Percentiles rank a stretch among this genome's conserved stretches.
Evolutionary conservation across 139 green algal species (phyloP).

Genomic region (Chlorella vulgaris): DNA sequence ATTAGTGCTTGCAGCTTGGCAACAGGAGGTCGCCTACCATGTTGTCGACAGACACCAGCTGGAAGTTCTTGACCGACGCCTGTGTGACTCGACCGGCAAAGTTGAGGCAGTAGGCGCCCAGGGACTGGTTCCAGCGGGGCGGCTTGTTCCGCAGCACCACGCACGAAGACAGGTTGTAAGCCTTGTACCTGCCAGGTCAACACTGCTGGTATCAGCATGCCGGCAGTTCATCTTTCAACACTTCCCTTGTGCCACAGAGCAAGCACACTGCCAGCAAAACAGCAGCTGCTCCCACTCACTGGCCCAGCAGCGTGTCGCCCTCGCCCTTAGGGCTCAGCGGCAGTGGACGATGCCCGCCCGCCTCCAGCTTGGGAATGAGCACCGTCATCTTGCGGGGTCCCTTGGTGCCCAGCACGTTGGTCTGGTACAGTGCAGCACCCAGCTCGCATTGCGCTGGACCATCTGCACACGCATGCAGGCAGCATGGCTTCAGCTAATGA

Average conservation of each 20-base stretch:
- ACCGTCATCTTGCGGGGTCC: slow-evolving; percentile 79
- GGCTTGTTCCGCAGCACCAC: slow-evolving; percentile 88
- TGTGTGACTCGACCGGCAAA: slow-evolving; percentile 97
- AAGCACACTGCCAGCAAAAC: no score
- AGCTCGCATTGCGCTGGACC: slow-evolving; percentile 60
- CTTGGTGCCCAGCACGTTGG: slow-evolving; percentile 93
- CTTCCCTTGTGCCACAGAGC: no score
- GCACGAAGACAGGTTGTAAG: slow-evolving; percentile 12
- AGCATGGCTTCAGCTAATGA: no score
- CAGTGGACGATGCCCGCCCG: background rate
- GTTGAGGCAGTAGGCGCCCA: slow-evolving; percentile 96
- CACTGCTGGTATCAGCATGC: background rate
- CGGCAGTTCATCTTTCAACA: background rate
- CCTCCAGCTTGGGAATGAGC: slow-evolving; percentile 35
- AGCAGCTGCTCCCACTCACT: no score
- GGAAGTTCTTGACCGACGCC: slow-evolving; percentile 99
- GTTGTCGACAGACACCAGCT: slow-evolving; percentile 70
- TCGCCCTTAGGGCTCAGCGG: background rate
- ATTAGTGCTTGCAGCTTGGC: no score
- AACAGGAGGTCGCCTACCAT: slow-evolving; percentile 33
- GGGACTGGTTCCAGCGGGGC: slow-evolving; percentile 91
- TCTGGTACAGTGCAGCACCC: slow-evolving; percentile 81
- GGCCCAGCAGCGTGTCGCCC: slow-evolving; percentile 20
- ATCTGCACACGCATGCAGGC: background rate
- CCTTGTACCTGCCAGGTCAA: slow-evolving; percentile 39